Base-by-base conservation (phyloP, 768 basidiomycete species). In the Mycena olivaceomarginata region DNA sequence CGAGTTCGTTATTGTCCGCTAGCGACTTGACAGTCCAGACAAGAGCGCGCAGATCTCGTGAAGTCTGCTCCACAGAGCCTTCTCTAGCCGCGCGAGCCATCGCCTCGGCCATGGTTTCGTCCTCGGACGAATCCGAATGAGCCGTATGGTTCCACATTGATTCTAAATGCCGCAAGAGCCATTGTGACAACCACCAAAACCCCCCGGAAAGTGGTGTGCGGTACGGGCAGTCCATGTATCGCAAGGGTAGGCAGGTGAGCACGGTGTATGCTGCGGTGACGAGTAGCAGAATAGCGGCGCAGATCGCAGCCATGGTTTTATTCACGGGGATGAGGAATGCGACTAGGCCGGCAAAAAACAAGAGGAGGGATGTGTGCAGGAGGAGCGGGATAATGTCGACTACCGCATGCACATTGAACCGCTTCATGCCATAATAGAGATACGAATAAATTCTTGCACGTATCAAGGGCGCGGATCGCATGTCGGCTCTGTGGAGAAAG, bases 21-120 rank as follows among this genome's bases (percentile, higher is more conserved):
- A 70, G 60, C 3, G 31, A 31, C 31, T 31, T 31, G 31, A 31
- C 31, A 31, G 31, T 31, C 66, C 73, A 74, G 25, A 60, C 51
- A 25, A 74, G 73, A 6, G 73, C 73, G 1, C n/a, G 13, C 7
- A n/a, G 18, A 43, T 76, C 75, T 22, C 75, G 39, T 8, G 16
- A 60, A 4, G 8, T 16, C 0, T 40, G 40, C 15, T 16, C 22
- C 8, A 16, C 4, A 5, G 57, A 70, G 5, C 1, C 8, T 31
- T 60, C 57, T 13, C 5, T 40, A 6, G 68, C 68, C 4, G 4
- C 6, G 6, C 25, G 57, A 10, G 43, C 3, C 40, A 70, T 70
- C 6, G 56, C 67, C 31, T 60, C 57, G 8, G 16, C 25, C 68
- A 60, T 60, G n/a, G 57, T 46, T 45, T 70, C 43, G 31, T 39